Base-by-base conservation (phyloP, 129 eudicot species). In the Saposhnikovia divaricata region DNA sequence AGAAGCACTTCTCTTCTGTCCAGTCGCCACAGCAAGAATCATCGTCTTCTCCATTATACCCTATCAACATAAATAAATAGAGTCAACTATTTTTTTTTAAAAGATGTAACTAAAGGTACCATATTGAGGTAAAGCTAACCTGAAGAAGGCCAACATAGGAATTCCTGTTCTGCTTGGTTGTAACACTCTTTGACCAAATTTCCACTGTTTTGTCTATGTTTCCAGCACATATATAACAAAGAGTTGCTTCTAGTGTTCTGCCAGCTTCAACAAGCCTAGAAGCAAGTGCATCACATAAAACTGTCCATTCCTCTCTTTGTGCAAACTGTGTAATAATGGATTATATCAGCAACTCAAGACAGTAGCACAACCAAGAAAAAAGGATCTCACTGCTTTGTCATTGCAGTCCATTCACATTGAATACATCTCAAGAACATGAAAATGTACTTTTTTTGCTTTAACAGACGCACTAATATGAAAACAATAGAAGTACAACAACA, bases 11-110 rank as follows among this genome's bases (percentile, higher is more conserved):
- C 85, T 87, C 88, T 91, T 94, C 85, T 91, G 98, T 25, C 96
- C 96, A 78, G 91, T 87, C 48, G 98, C 97, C 91, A 91, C 85
- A 55, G 97, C 98, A 83, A 94, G 88, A 77, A 94, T 93, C 37
- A 94, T 91, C 10, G 96, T 94, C 91, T 94, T 94, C 83, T 94
- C 98, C 98, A 94, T 94, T 48, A 94, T 87, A 90, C 92, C 93
- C 98, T 94, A 77, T 78, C 47, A 78, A 23, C 11, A 76, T 7
- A 76, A 46, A 19, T 27, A 53, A 19, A 66, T n/a, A 65, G 75
- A 76, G 80, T 76, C 72, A 74, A 61, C 44, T 53, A 66, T 61
- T 42, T 23, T 42, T 23, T 43, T 23, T 38, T 9, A 0, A 9
- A 72, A 70, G 19, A 73, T 73, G 48, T 45, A 47, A 75, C 7